Percentiles rank a stretch among this genome's conserved stretches.
phyloP scores from a whole-genome alignment of 2,329 filamentous ascomycete species.

The Botrytis galanthina region DNA sequence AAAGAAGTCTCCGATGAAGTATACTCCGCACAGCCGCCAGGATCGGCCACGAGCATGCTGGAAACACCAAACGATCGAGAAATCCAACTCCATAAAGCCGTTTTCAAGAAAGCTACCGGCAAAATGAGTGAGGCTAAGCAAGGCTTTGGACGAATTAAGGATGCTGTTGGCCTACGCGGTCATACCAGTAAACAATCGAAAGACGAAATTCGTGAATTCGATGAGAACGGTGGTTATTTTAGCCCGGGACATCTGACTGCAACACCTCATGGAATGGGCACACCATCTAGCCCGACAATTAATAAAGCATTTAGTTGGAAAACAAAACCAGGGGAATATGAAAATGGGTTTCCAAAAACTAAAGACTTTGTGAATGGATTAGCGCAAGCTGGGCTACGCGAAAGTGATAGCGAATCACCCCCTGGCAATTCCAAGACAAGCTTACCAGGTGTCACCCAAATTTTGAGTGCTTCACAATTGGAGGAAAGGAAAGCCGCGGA shows the following conservation, averaged over 20 bases:
- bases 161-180: conserved; percentile 64
- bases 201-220: conserved; percentile 44
- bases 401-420: conserved; percentile 24
- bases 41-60: conserved; percentile 47
- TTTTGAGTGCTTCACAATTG: conserved; percentile 21
- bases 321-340: conserved; percentile 60
- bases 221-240: conserved; percentile 29
- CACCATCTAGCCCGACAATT: conserved; percentile 34
- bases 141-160: conserved; percentile 81
- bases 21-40: conserved; percentile 46
- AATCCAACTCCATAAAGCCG: conserved; percentile 55
- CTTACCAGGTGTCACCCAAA: conserved; percentile 4
- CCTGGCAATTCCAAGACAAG: conserved; percentile 23
- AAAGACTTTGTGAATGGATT: conserved; percentile 23
- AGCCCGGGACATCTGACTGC: conserved; percentile 29
- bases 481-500: conserved; percentile 28
- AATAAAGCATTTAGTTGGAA: conserved; percentile 62
- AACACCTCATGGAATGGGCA: conserved; percentile 22
- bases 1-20: conserved; percentile 45
- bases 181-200: conserved; percentile 55
- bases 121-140: conserved; percentile 78
- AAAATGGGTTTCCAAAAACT: conserved; percentile 34
- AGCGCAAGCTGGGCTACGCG: conserved; percentile 14
- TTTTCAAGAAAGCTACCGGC: conserved; percentile 77
- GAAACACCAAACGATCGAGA: conserved; percentile 57